A percentile compares a stretch with the other conserved stretches of the same genome.
Conservation (phyloP, 1,284 basidiomycete genomes). For the Fomitopsis betulina region DNA sequence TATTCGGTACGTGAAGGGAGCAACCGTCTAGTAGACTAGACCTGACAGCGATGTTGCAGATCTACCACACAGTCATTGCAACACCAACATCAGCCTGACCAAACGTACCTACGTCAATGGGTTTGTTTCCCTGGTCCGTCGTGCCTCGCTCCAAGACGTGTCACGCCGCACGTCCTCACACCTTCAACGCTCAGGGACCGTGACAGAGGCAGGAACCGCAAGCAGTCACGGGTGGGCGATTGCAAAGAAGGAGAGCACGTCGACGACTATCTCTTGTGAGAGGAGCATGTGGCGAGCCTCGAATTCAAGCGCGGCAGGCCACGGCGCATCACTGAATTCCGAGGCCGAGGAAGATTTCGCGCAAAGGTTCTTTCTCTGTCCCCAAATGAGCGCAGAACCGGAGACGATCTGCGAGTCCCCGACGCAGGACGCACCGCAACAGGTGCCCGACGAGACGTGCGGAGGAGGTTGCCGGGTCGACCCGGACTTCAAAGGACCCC, state of each 20-base stretch:
- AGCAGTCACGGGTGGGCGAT: no score
- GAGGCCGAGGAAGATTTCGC: background rate
- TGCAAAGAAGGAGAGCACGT: background rate
- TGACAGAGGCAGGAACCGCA: background rate
- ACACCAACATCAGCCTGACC: background rate
- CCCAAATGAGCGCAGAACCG: no score
- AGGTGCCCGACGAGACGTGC: background rate
- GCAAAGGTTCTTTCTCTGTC: background rate
- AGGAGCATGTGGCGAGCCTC: background rate
- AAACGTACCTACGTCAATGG: background rate
- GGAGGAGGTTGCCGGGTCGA: background rate
- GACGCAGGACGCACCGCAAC: background rate
- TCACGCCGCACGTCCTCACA: no score
- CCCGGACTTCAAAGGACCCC: background rate
- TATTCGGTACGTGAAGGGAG: slow-evolving; percentile 24
- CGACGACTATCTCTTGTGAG: background rate
- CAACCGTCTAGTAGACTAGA: background rate
- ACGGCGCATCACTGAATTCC: background rate
- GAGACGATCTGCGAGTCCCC: no score
- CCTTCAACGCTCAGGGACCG: background rate
- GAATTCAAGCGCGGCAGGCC: background rate
- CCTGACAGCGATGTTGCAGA: background rate
- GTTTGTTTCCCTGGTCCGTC: background rate
- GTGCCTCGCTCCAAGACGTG: background rate
- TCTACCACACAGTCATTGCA: background rate